Evolutionary conservation across 495 filamentous ascomycete species (phyloP), one percentile per base, ranked within the genome.

Genomic region (Lepraria neglecta): DNA sequence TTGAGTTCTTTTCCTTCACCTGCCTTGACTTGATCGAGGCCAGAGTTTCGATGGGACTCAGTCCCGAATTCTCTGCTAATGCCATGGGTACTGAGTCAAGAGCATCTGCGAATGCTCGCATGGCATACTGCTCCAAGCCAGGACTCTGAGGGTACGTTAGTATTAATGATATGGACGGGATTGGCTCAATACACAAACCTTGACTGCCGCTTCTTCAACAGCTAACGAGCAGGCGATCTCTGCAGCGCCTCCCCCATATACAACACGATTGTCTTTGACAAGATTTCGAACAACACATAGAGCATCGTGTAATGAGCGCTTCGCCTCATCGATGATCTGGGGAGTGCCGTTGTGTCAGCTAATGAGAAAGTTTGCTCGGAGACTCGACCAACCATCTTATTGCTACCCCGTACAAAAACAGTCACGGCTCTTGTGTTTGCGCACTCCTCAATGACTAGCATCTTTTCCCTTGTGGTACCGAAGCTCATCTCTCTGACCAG

Each of bases 401-500:
- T 99, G 79, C 91, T 95, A 66, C 94, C 94, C 72, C 94, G 80
- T 51, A 99, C 86, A 71, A 99, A 99, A 47, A 94, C 84, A 0
- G 94, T 99, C 51, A 97, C 94, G 33, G 94, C 94, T 62, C 94
- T 82, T 54, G 90, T 96, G 78, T 99, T 97, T 71, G 95, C 94
- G 69, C 94, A 97, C 76, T 97, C 94, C 74, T 99, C 94, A 68
- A 99, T 97, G 57, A 99, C 89, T 61, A 99, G 82, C 94, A 99
- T 99, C 82, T 97, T 96, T 74, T 99, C 94, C 70, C 94, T 82
- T 31, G 95, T 97, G 5, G 94, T 99, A 66, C 94, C 94, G 68
- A 99, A 99, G 42, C 82, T 87, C 85, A 97, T 88, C 76, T 97
- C 91, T 57, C 92, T 82, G 44, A 99, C 92, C 54, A 94, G 77